Base-by-base conservation (phyloP, 2,329 filamentous ascomycete genomes). In the Rosellinia necatrix region DNA sequence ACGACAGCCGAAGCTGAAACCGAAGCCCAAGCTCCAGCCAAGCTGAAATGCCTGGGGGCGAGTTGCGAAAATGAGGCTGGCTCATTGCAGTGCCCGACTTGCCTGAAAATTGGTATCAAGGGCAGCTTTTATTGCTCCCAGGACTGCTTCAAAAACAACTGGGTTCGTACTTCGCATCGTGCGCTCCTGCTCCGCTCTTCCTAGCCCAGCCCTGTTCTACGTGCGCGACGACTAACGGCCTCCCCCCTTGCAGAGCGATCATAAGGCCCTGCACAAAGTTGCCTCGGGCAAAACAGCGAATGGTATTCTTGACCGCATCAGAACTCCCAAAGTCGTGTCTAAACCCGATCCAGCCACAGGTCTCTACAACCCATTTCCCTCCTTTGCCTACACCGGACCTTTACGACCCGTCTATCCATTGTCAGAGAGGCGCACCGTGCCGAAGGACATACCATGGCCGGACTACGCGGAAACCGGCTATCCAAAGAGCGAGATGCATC, bases 111-210 rank as follows among this genome's bases (percentile, higher is more conserved):
- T 40, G 90, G 89, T 50, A 88, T 87, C 67, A 86, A 92, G 71
- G 91, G 94, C 70, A 96, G 91, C 78, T 97, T 87, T 76, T 99
- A 97, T 78, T 99, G 94, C 79, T 92, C 92, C 24, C 94, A 99
- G 75, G 94, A 97, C 67, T 99, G 94, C 80, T 99, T 99, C 78
- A 97, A 97, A 82, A 88, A 87, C 75, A 99, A 92, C 80, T 99
- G 94, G 94, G 94, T 97, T 86, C 67, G 84, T 66, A 61, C 21
- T 47, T 22, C 41, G n/a, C 17, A 25, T 44, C 32, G 19, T n/a
- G 9, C 46, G 3, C 21, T 34, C 6, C 12, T 17, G 8, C 10
- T 22, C 35, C 24, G 30, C 30, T 66, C 47, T 25, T n/a, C n/a
- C n/a, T n/a, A n/a, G n/a, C n/a, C n/a, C n/a, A n/a, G n/a, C n/a